Evolutionary conservation across 2,329 filamentous ascomycete species (phyloP), one percentile per base, ranked within the genome.

Genomic region (Sarocladium strictum): DNA sequence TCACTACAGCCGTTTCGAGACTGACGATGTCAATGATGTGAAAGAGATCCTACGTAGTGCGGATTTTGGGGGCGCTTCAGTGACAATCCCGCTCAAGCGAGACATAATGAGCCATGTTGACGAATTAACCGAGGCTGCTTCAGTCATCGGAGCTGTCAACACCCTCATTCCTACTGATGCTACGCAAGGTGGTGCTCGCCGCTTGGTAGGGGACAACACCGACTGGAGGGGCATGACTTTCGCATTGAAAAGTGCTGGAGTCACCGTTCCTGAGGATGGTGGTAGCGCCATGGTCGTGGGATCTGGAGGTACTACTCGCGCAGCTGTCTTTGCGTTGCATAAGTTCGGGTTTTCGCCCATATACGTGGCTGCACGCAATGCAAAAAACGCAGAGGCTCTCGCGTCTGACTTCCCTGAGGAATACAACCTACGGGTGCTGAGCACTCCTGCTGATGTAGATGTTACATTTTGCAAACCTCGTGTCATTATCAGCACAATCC

Each of bases 171-270:
- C 88, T 0, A 65, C 81, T 2, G 27, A 53, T 50, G 14, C 65
- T 66, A 66, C 72, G 7, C 64, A 61, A 7, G 73, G 68, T 2
- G 74, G 72, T 3, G 69, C 75, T 54, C 70, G 71, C 50, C 79
- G 76, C 3, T 81, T 97, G 2, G 69, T 89, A 15, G 94, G 94
- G 41, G 89, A 92, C 67, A 99, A 99, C 71, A 99, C 94, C 12
- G 94, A 99, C 73, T 99, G 91, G 87, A 81, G 84, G 64, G 94
- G 94, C 58, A 99, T 99, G 84, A 84, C 88, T 2, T 83, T 87
- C 61, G 86, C 89, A 3, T 80, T 99, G 19, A 83, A 80, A 55
- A 81, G 82, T 40, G 85, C 83, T 2, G 89, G 89, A 7, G 75
- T 88, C 37, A 72, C 73, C 19, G 50, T 58, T 58, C 69, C 41